Conservation (phyloP, 768 basidiomycete genomes). For the Pleurotus sapidus region DNA sequence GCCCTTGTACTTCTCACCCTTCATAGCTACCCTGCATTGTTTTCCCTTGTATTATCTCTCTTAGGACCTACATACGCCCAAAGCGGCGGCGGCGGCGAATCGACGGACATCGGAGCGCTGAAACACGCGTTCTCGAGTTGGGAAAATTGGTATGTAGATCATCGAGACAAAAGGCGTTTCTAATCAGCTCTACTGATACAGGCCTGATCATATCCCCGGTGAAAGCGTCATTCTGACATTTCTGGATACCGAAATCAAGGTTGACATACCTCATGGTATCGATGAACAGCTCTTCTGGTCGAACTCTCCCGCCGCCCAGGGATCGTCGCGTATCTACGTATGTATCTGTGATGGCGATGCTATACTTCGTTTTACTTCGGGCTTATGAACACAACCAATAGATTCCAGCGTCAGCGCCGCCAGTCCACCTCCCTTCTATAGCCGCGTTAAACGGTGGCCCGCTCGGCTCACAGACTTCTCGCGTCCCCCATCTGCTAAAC, state of each 20-base stretch:
- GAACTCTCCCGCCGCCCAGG: conserved; percentile 25
- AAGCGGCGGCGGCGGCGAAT: conserved; percentile 83
- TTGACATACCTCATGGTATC: conserved; percentile 63
- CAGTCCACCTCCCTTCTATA: conserved; percentile 25
- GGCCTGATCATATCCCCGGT: conserved; percentile 75
- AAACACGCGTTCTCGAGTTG: conserved; percentile 40
- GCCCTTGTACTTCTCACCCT: conserved; percentile 82
- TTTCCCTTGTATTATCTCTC: conserved; percentile 59
- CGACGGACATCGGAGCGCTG: conserved; percentile 80
- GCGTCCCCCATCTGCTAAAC: conserved; percentile 48
- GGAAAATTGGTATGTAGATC: conserved; percentile 1
- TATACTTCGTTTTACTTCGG: too few relatives aligned
- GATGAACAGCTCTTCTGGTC: conserved; percentile 74
- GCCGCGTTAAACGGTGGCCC: not conserved
- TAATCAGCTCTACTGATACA: conserved; percentile 43
- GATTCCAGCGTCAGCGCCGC: conserved; percentile 67
- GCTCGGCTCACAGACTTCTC: not conserved
- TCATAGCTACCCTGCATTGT: conserved; percentile 80
- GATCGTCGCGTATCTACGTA: not conserved
- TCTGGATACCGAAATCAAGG: conserved; percentile 70
- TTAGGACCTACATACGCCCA: conserved; percentile 74
- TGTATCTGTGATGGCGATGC: conserved; percentile 30
- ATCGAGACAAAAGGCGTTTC: conserved; percentile 22
- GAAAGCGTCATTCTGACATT: conserved; percentile 76
- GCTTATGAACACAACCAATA: conserved; percentile 19